Conservation (phyloP, 2,329 filamentous ascomycete genomes). For the Penicillium hordei region DNA sequence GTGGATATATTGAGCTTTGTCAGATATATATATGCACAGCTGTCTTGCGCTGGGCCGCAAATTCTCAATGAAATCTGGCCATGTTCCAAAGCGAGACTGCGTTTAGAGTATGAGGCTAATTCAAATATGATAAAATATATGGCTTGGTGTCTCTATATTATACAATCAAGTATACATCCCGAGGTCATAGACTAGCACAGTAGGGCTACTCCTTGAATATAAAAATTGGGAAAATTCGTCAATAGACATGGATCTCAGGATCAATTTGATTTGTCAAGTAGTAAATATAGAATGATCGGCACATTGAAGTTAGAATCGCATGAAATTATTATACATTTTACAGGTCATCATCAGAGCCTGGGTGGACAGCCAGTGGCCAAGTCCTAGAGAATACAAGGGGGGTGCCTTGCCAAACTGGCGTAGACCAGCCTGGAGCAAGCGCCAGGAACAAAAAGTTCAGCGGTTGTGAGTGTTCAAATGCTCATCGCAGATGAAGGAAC, state of each 20-base stretch:
- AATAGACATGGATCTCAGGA: neutral
- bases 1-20: too few relatives aligned
- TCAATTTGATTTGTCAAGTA: neutral
- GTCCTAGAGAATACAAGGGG: conserved; percentile 16
- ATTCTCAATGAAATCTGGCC: too few relatives aligned
- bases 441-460: neutral
- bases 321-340: conserved; percentile 21
- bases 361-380: neutral
- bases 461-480: neutral
- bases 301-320: neutral
- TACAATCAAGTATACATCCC: neutral
- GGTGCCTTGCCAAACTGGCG: neutral
- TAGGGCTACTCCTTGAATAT: neutral
- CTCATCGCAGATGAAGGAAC: neutral
- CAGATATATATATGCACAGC: too few relatives aligned
- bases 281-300: neutral
- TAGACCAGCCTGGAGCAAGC: neutral
- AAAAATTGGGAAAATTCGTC: neutral
- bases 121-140: too few relatives aligned
- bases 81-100: too few relatives aligned
- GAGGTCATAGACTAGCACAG: neutral
- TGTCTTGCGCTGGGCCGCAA: too few relatives aligned
- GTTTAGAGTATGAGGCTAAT: too few relatives aligned
- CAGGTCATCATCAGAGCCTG: conserved; percentile 9
- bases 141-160: too few relatives aligned